Evolutionary conservation across 2,329 filamentous ascomycete species (phyloP).

Genomic region (Colletotrichum graminicola): DNA sequence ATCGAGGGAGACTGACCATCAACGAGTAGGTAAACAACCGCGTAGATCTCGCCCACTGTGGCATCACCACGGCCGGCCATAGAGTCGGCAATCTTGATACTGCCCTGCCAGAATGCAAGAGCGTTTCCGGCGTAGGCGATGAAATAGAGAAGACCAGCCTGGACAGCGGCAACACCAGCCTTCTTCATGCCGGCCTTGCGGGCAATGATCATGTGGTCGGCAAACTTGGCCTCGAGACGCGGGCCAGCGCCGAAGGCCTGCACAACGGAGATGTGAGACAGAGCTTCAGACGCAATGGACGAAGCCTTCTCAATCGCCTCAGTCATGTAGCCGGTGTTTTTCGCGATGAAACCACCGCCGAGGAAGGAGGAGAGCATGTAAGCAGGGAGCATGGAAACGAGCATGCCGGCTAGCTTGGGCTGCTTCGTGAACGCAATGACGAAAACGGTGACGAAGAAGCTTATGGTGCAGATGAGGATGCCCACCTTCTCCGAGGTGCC

Average conservation of each 20-base stretch:
- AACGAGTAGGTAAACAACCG: constrained; percentile 67
- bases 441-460: constrained; percentile 77
- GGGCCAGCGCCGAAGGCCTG: constrained; percentile 72
- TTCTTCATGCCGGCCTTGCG: constrained; percentile 67
- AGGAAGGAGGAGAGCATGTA: constrained; percentile 70
- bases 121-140: constrained; percentile 74
- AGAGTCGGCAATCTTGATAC: constrained; percentile 52
- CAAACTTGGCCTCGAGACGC: constrained; percentile 67
- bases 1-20: constrained; percentile 53
- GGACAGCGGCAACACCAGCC: constrained; percentile 65
- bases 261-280: constrained; percentile 71
- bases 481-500: constrained; percentile 80
- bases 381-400: constrained; percentile 72
- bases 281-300: constrained; percentile 72
- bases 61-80: constrained; percentile 49
- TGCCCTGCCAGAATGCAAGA: constrained; percentile 76
- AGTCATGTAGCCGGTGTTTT: constrained; percentile 63
- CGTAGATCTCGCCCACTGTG: constrained; percentile 62
- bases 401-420: constrained; percentile 71
- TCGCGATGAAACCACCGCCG: constrained; percentile 66
- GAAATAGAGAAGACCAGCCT: constrained; percentile 75
- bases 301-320: constrained; percentile 68
- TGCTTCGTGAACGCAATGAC: constrained; percentile 76
- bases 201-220: constrained; percentile 59
- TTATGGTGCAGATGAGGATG: constrained; percentile 70